Base-by-base conservation (phyloP, 768 basidiomycete species). In the Pleurotus sapidus region DNA sequence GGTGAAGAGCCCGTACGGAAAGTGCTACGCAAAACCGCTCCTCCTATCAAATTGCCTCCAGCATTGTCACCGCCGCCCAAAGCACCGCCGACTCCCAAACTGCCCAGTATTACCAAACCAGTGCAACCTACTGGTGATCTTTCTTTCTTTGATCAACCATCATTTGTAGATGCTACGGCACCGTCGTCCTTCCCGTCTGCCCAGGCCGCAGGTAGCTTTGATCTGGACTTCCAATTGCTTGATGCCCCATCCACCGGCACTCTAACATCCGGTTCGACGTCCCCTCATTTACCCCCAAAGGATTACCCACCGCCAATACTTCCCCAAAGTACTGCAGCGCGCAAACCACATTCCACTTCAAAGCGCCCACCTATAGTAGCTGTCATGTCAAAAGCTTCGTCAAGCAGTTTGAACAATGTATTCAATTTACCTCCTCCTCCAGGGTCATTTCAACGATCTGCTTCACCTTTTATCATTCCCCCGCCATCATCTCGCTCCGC, bases 11-110 rank as follows among this genome's bases (percentile, higher is more conserved):
- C 37, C 7, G 39, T 54, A 15, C 34, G 39, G 51, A 53, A 53
- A 39, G 20, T 42, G 7, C 24, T 54, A 68, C 69, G 1, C 61
- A 69, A 34, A 25, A 57, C n/a, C 11, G n/a, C 42, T 14, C 49
- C 49, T 12, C 25, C 25, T 25, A 58, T 65, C 9, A 78, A 69
- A 48, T 67, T 84, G 53, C 81, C 82, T 18, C 77, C 81, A 9
- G 81, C 76, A 6, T 71, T 76, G 45, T 68, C 72, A n/a, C 74
- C 73, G 46, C 72, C 74, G 7, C 70, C 70, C 15, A 61, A 53
- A 25, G 63, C 70, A 58, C 64, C 70, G 17, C 62, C 62, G 24
- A 64, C 46, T 25, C 49, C 34, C 48, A 34, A 38, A 20, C 30
- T 40, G n/a, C 54, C 54, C 27, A 56, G 30, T 11, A 24, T 42